Percentiles rank a stretch among this genome's conserved stretches.
phyloP scores from a whole-genome alignment of 2,329 filamentous ascomycete species.

The Cladophialophora yegresii region DNA sequence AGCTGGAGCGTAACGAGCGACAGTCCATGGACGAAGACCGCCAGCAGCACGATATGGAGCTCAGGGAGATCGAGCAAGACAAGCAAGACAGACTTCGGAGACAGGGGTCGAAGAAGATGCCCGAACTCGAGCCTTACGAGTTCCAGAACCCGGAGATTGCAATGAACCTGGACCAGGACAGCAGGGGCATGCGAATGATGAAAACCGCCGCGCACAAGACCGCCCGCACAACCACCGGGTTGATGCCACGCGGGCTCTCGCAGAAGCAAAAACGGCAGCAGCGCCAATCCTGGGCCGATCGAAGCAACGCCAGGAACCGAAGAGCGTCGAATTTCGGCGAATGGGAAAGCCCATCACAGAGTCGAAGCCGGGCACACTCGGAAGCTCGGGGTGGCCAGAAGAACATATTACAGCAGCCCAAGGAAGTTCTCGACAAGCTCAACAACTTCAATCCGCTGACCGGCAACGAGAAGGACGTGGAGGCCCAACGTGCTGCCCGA shows the following conservation, averaged over 20 bases:
- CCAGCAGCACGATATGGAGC: slow-evolving; percentile 53
- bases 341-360: slow-evolving; percentile 37
- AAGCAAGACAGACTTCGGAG: slow-evolving; percentile 29
- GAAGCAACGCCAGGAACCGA: slow-evolving; percentile 42
- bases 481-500: slow-evolving; percentile 64
- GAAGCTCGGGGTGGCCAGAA: slow-evolving; percentile 7
- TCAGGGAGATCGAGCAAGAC: slow-evolving; percentile 44
- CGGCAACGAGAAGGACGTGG: slow-evolving; percentile 63
- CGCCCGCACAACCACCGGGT: slow-evolving; percentile 29
- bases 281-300: slow-evolving; percentile 46
- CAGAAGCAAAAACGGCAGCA: slow-evolving; percentile 22
- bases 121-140: slow-evolving; percentile 30
- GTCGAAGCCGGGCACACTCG: slow-evolving; percentile 16
- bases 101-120: slow-evolving; percentile 38
- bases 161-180: slow-evolving; percentile 34
- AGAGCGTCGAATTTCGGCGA: slow-evolving; percentile 47
- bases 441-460: slow-evolving; percentile 38
- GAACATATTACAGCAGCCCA: slow-evolving; percentile 21
- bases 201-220: slow-evolving; percentile 31
- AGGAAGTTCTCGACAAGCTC: slow-evolving; percentile 33
- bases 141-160: slow-evolving; percentile 37
- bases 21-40: slow-evolving; percentile 44
- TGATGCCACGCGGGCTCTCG: slow-evolving; percentile 21
- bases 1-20: slow-evolving; percentile 50
- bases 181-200: slow-evolving; percentile 31